Evolutionary conservation across 352 stramenopile genomes (phyloP).

Genomic region (Thraustochytrium sp.): DNA sequence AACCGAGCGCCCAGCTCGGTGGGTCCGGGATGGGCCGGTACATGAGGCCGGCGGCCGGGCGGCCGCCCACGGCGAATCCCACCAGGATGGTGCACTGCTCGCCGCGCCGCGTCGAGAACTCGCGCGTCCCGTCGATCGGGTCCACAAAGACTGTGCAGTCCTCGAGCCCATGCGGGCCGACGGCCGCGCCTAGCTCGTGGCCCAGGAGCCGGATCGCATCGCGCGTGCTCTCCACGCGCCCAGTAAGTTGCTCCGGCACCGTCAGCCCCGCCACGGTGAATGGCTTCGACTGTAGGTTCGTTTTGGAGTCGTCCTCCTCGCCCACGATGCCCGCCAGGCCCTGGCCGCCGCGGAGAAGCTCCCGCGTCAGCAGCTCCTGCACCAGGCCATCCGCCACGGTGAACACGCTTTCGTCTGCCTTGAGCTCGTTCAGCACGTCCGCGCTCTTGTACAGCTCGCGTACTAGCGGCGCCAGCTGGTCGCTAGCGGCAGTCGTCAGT

Average conservation of each 20-base stretch:
- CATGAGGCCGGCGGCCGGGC: conserved; percentile 56
- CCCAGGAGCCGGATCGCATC: conserved; percentile 45
- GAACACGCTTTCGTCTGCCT: conserved; percentile 57
- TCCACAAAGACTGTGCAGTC: conserved; percentile 59
- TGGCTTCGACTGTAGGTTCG: conserved; percentile 52
- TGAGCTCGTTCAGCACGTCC: conserved; percentile 46
- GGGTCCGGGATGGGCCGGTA: conserved; percentile 54
- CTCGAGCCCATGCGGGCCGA: conserved; percentile 42
- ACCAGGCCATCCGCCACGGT: conserved; percentile 61
- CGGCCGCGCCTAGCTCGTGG: conserved; percentile 1
- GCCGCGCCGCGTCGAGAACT: conserved; percentile 57
- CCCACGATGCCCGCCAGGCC: conserved; percentile 55
- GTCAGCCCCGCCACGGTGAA: conserved; percentile 53
- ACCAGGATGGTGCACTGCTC: conserved; percentile 60
- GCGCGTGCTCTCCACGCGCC: conserved; percentile 46
- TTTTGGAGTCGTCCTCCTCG: conserved; percentile 54
- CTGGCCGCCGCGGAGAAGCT: conserved; percentile 48
- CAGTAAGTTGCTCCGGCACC: conserved; percentile 52
- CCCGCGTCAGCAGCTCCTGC: conserved; percentile 55
- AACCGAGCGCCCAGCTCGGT: conserved; percentile 54
- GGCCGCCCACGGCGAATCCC: conserved; percentile 54
- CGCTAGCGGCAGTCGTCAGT: not conserved
- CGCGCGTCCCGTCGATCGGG: conserved; percentile 60
- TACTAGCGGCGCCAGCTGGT: conserved; percentile 15
- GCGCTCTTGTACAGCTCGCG: conserved; percentile 16